Evolutionary conservation across 805 yeast species (phyloP).

Genomic region (Lachancea lanzarotensis): DNA sequence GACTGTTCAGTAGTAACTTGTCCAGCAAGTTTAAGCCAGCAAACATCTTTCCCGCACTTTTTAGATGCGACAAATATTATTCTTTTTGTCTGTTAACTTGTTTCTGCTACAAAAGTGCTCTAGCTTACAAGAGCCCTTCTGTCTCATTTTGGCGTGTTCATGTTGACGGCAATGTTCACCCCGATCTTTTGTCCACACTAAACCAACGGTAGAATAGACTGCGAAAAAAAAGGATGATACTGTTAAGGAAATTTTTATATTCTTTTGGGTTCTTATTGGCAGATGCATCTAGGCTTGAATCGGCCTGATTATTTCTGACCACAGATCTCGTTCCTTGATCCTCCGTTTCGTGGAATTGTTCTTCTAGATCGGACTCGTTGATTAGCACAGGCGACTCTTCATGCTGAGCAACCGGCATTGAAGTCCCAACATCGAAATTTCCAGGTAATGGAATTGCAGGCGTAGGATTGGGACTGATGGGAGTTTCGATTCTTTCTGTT

Average conservation of each 20-base stretch:
- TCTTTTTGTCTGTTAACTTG: too few species aligned
- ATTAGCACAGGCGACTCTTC: slow-evolving; percentile 12
- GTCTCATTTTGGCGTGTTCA: not conserved
- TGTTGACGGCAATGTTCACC: not conserved
- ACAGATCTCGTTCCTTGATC: slow-evolving; percentile 6
- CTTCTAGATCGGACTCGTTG: slow-evolving; percentile 16
- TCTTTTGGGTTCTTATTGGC: slow-evolving; percentile 8
- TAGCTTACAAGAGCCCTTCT: not conserved
- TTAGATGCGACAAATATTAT: not conserved
- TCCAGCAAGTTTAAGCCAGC: not conserved
- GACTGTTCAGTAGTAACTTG: not conserved
- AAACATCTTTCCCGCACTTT: not conserved
- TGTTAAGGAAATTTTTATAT: slow-evolving; percentile 15
- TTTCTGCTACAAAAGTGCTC: too few species aligned
- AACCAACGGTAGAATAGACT: slow-evolving; percentile 19
- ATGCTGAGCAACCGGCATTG: not conserved
- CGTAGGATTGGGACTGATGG: slow-evolving; percentile 29
- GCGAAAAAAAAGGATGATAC: slow-evolving; percentile 18
- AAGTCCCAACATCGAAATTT: not conserved
- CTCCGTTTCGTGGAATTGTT: slow-evolving; percentile 8
- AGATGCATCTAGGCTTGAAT: slow-evolving; percentile 1
- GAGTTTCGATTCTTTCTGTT: slow-evolving; percentile 11
- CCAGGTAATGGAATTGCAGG: not conserved
- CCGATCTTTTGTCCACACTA: slow-evolving; percentile 3
- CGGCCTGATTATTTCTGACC: not conserved